A percentile compares a stretch with the other conserved stretches of the same genome.
Conservation (phyloP, 2,329 filamentous ascomycete genomes). For the Alternaria hordeiaustralica region DNA sequence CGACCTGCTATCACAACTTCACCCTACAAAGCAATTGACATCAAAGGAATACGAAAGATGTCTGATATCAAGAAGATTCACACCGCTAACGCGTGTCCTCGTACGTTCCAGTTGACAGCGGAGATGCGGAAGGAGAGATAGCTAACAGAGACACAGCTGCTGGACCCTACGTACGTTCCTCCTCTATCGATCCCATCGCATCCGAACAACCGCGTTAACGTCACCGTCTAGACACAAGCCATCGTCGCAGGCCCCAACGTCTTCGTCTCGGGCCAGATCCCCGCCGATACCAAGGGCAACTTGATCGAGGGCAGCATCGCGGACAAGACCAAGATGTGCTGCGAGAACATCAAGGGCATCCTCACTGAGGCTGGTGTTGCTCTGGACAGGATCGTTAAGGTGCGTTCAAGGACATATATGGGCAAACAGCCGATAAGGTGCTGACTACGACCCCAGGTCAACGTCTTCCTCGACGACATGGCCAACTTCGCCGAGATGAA, state of each 20-base stretch:
- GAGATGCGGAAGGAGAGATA: background rate
- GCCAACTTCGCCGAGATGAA: constrained; percentile 87
- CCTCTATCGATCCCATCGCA: background rate
- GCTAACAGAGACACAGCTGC: constrained; percentile 42
- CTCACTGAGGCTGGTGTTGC: constrained; percentile 80
- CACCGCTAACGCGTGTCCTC: constrained; percentile 52
- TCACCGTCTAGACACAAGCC: constrained; percentile 57
- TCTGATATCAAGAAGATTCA: constrained; percentile 54
- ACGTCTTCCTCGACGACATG: constrained; percentile 91
- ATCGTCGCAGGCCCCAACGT: constrained; percentile 72
- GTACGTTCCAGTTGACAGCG: constrained; percentile 39
- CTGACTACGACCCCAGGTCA: constrained; percentile 43
- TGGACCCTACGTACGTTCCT: constrained; percentile 51
- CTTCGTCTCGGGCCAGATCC: constrained; percentile 79
- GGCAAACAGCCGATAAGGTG: background rate
- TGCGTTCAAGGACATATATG: constrained; percentile 41
- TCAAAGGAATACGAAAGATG: constrained; percentile 38
- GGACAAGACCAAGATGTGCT: constrained; percentile 73
- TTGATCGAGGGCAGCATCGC: constrained; percentile 69
- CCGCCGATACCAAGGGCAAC: constrained; percentile 67
- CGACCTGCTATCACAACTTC: background rate
- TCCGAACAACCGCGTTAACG: background rate
- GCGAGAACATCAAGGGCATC: constrained; percentile 83
- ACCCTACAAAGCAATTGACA: background rate
- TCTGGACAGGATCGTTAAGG: constrained; percentile 84